These are phyloP conservation scores for Agrocybe pediades DNA, from an alignment of 768 basidiomycete genomes.

Conservation along the genomic window DNA sequence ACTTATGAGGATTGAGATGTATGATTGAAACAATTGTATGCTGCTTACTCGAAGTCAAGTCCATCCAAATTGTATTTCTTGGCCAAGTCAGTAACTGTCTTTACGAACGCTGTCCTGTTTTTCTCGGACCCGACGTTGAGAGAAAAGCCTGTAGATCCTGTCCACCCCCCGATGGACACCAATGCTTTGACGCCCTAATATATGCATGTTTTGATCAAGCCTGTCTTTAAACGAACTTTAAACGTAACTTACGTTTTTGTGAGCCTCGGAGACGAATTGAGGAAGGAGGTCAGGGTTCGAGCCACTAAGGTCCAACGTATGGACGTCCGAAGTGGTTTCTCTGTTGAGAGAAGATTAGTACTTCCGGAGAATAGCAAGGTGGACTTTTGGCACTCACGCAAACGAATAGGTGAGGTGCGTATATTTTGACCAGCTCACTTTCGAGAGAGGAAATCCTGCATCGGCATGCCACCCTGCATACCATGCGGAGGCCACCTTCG, in stretches of 20 bases:
- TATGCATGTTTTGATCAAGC: background rate
- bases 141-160: conserved; percentile 64
- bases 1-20: background rate
- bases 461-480: conserved; percentile 68
- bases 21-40: background rate
- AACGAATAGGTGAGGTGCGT: conserved; percentile 72
- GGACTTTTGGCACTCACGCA: conserved; percentile 48
- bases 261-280: conserved; percentile 54
- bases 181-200: conserved; percentile 57
- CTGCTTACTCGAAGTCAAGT: conserved; percentile 52
- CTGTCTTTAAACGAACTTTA: too few relatives aligned
- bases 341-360: conserved; percentile 20
- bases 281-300: conserved; percentile 55
- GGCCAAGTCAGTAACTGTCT: conserved; percentile 54
- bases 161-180: conserved; percentile 73
- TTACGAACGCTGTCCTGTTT: conserved; percentile 66
- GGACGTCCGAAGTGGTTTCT: conserved; percentile 38
- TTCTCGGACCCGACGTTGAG: conserved; percentile 55
- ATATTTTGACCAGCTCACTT: conserved; percentile 69
- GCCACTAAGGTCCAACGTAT: conserved; percentile 33
- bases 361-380: conserved; percentile 2
- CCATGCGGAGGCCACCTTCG: conserved; percentile 54
- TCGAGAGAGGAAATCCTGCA: conserved; percentile 46
- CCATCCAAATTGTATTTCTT: conserved; percentile 59
- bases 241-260: conserved; percentile 34